Percentiles rank a stretch among this genome's conserved stretches.
These are phyloP conservation scores for Thraustochytrium sp. DNA, from an alignment of 352 stramenopile species.

Conservation along the genomic window DNA sequence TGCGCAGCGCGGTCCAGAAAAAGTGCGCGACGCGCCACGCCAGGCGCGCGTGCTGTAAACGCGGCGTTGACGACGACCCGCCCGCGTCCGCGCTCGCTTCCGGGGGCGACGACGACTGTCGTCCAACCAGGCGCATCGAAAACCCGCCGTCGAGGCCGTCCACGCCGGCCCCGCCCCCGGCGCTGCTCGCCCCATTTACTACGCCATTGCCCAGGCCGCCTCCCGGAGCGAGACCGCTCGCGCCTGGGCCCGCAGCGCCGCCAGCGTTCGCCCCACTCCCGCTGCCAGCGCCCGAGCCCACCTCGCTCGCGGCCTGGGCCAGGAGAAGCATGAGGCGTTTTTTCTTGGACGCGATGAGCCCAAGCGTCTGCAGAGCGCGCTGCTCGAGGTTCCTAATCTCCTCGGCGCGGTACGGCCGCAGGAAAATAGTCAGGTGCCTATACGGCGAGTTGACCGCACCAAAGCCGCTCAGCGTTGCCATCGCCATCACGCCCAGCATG, in stretches of 20 bases:
- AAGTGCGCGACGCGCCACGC: no score
- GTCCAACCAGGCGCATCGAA: no score
- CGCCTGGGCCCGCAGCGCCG: neutral
- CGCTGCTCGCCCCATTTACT: neutral
- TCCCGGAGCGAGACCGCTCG: neutral
- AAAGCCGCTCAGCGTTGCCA: constrained; percentile 28
- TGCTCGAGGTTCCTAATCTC: constrained; percentile 34
- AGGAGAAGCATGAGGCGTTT: neutral
- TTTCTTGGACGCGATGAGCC: constrained; percentile 24
- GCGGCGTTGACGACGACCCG: no score
- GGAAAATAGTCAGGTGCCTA: constrained; percentile 18
- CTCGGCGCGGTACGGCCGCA: constrained; percentile 1
- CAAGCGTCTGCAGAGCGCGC: constrained; percentile 6
- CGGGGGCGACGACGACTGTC: no score
- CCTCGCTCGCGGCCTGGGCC: neutral
- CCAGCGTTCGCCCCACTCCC: neutral
- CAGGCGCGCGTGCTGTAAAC: no score
- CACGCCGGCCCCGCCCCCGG: no score
- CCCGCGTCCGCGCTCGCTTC: no score
- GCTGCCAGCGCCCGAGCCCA: neutral
- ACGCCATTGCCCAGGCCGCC: no score
- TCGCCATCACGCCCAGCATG: neutral
- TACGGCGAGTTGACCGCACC: constrained; percentile 32
- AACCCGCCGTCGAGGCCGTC: no score
- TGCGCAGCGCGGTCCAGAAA: no score